Evolutionary conservation across 345 rosid genomes (phyloP), one percentile per base, ranked within the genome.

Genomic region (Populus deltoides): DNA sequence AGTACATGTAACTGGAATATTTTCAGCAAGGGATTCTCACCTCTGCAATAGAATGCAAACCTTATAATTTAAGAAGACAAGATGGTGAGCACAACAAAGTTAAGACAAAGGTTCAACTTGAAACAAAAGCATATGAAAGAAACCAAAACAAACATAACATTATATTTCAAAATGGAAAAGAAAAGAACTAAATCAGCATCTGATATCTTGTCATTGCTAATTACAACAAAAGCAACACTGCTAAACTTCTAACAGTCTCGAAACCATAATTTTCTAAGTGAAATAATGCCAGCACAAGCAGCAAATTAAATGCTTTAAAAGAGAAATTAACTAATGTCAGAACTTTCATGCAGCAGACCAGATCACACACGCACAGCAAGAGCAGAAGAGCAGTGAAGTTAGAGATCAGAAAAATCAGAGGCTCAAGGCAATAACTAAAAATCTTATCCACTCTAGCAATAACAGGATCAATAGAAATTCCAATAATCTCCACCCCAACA

Each of bases 1-100:
- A 88, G 90, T 77, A 85, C 75, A 79, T 91, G 95, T 77, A 90
- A 92, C 86, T 83, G 83, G 67, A 87, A 90, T 55, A 86, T 72
- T 77, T 81, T 78, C 78, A 69, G 84, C 81, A 88, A 82, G 55
- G 85, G 84, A 77, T 82, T 81, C 31, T 82, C 87, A 68, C 70
- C 81, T 75, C 95, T 91, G 92, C 90, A 88, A 70, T 24, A 74
- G 55, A 73, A 83, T 73, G 53, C 59, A 78, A 82, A 71, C 61
- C 76, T 71, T 39, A 45, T 55, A 62, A 41, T 76, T 55, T 75
- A 31, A 75, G 49, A n/a, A 82, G 59, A 51, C 49, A 83, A 31
- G 31, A 78, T 76, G 69, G 65, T 74, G 17, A 47, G 55, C 24
- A 36, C 22, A 17, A 53, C 66, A 3, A 74, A 51, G 27, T 67